phyloP scores from a whole-genome alignment of 139 green algal genomes.

The Medakamo hakoo region DNA sequence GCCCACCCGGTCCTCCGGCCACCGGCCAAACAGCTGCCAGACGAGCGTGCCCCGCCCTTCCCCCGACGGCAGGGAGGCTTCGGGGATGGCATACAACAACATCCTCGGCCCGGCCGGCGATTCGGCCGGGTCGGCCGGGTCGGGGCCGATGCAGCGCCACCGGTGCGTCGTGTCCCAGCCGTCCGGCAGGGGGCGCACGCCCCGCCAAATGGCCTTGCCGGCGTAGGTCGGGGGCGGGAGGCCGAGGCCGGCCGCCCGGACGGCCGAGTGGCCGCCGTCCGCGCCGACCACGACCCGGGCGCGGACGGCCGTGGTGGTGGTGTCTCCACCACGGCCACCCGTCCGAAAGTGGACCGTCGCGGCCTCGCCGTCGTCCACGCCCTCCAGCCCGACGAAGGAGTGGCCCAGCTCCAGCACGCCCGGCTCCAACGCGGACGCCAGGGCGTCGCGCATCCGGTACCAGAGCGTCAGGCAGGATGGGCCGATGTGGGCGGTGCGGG shows the following conservation, averaged over 20 bases:
- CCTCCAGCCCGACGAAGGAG: neutral
- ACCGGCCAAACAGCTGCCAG: neutral
- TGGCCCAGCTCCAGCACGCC: slow-evolving; percentile 3
- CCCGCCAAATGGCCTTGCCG: slow-evolving; percentile 7
- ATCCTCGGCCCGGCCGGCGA: too few relatives aligned
- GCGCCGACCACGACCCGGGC: slow-evolving; percentile 5
- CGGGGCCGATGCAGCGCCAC: neutral
- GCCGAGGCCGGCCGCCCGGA: slow-evolving; percentile 1
- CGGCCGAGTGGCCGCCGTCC: slow-evolving; percentile 5
- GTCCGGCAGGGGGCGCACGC: neutral
- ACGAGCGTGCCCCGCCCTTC: too few relatives aligned
- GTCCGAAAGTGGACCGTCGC: neutral
- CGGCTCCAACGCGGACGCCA: slow-evolving; percentile 1
- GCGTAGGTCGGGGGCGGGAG: slow-evolving; percentile 5
- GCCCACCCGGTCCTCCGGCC: slow-evolving; percentile 1
- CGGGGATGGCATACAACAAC: too few relatives aligned
- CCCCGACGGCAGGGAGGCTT: too few relatives aligned
- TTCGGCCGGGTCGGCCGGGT: too few relatives aligned
- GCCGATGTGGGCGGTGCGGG: neutral
- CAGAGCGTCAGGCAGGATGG: neutral
- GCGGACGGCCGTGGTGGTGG: neutral
- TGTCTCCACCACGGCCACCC: neutral
- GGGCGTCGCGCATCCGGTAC: neutral
- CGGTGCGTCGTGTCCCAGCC: neutral
- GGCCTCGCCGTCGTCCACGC: neutral